phyloP scores from a whole-genome alignment of 306 rosid species.

The Luffa aegyptiaca region DNA sequence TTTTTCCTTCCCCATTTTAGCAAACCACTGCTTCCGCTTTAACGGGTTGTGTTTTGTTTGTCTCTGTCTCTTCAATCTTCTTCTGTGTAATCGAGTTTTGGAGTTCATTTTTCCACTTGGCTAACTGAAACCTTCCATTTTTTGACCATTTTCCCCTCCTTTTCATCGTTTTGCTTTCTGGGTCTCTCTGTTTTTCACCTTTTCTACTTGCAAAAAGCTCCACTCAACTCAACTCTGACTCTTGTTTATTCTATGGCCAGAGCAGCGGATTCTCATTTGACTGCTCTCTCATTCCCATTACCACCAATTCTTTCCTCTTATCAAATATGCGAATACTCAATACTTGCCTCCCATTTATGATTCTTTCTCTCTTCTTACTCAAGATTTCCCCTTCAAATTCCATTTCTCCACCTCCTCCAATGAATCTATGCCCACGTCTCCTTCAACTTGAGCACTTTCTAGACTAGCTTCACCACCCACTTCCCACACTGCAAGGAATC shows the following conservation, averaged over 20 bases:
- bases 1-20: neutral
- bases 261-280: neutral
- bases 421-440: neutral
- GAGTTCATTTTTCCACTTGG: neutral
- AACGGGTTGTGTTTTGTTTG: neutral
- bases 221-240: too few relatives aligned
- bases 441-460: neutral
- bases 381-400: slow-evolving; percentile 43
- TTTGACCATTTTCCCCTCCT: neutral
- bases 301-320: neutral
- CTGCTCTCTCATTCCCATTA: neutral
- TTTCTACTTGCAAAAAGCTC: neutral
- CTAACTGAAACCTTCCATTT: neutral
- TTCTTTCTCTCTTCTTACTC: slow-evolving; percentile 47
- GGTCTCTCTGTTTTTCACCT: neutral
- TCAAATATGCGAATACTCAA: neutral
- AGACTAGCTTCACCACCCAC: neutral
- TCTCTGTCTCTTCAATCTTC: neutral
- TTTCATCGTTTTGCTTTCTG: neutral
- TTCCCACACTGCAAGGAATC: neutral
- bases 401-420: slow-evolving; percentile 7
- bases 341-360: neutral
- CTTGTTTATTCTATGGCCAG: neutral
- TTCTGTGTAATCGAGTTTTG: neutral
- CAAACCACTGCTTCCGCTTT: neutral